Evolutionary conservation across 768 basidiomycete genomes (phyloP), one percentile per base, ranked within the genome.

Genomic region (Serendipita indica): DNA sequence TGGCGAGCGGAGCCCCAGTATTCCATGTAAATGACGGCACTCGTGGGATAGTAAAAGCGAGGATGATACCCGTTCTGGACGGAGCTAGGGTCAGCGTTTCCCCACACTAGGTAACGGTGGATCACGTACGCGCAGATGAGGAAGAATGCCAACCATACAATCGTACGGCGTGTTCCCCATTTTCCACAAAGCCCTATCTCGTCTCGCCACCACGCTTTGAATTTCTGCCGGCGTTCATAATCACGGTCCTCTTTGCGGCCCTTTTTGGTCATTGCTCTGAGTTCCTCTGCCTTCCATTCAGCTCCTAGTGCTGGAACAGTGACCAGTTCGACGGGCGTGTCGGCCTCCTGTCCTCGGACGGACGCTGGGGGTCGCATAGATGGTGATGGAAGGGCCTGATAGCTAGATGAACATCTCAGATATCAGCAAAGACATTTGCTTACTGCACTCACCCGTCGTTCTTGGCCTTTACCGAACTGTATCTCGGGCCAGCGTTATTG

Each of bases 231-330:
- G 59, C 81, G 74, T 49, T 71, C 66, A 49, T 80, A 73, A 20
- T 60, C 46, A 16, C 62, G 58, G 2, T 64, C 63, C 69, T 89
- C 84, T 28, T 77, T 74, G 66, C 78, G 79, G 3, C 79, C 86
- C 1, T 80, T 72, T 65, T 82, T 84, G 0, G 84, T 86, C 79
- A 89, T 85, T 34, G 78, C 77, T 49, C 76, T 78, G 69, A 96
- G 70, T 68, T 97, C 92, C 18, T 77, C 72, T 54, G 81, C 80
- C 25, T 78, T 78, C 92, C 92, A 97, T 72, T 97, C 92, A 0
- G 92, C 73, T 18, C 92, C 92, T 2, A 97, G 75, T 1, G 87
- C 87, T 2, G 92, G 92, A 0, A 96, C 89, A 0, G 92, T 94
- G 41, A 94, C 84, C 69, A 93, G 75, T 70, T 97, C 92, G 22